Evolutionary conservation across 345 rosid genomes (phyloP).

Genomic region (Populus pruinosa): DNA sequence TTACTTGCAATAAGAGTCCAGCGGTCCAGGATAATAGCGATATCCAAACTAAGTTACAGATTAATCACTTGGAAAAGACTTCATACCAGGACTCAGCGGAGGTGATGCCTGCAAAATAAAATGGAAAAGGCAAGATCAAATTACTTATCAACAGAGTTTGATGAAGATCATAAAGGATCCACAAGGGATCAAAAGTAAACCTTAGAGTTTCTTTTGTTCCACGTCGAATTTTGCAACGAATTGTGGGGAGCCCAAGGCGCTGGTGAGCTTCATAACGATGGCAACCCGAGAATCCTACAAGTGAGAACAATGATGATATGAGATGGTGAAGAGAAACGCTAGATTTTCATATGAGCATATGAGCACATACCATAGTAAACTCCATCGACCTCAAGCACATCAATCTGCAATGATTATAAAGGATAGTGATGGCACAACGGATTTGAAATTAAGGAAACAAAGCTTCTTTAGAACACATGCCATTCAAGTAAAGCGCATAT

Average conservation of each 20-base stretch:
- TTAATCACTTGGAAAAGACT: not conserved
- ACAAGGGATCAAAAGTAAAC: constrained; percentile 17
- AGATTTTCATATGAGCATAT: not conserved
- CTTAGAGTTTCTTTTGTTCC: constrained; percentile 89
- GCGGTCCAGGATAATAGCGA: not conserved
- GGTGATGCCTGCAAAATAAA: constrained; percentile 72
- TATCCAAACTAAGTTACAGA: not conserved
- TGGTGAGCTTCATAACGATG: constrained; percentile 90
- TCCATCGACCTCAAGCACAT: constrained; percentile 94
- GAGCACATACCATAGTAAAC: constrained; percentile 58
- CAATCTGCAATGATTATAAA: constrained; percentile 59
- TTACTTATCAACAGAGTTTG: not conserved
- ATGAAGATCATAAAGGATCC: not conserved
- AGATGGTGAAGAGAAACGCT: not conserved
- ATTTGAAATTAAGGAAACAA: not conserved
- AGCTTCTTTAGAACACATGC: not conserved
- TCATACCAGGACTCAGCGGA: constrained; percentile 40
- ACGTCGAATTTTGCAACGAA: constrained; percentile 81
- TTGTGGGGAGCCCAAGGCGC: constrained; percentile 77
- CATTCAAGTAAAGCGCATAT: not conserved
- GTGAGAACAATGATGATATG: not conserved
- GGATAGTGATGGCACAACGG: not conserved
- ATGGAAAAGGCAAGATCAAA: not conserved
- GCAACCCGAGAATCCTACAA: constrained; percentile 87
- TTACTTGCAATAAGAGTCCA: not conserved